Evolutionary conservation across 1,284 basidiomycete species (phyloP).

Genomic region (Porodaedalea pini): DNA sequence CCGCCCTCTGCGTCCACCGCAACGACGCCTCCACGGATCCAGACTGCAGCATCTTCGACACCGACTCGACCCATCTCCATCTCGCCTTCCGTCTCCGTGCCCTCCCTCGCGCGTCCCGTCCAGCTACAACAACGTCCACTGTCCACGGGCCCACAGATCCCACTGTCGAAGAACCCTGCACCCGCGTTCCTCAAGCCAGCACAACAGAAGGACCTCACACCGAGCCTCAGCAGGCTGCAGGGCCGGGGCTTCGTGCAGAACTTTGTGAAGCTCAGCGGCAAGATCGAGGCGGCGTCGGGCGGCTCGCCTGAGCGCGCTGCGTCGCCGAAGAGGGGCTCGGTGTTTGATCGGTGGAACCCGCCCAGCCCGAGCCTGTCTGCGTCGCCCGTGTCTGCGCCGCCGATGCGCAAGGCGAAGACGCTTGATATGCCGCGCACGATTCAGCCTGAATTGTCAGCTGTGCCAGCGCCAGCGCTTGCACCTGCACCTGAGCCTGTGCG

Average conservation of each 20-base stretch:
- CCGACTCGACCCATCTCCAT: constrained; percentile 32
- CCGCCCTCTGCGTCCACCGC: background rate
- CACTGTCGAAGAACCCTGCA: constrained; percentile 43
- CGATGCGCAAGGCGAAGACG: constrained; percentile 18
- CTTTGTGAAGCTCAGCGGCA: constrained; percentile 65
- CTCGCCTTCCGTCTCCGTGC: constrained; percentile 36
- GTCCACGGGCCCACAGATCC: constrained; percentile 41
- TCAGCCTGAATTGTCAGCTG: background rate
- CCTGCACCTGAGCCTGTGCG: constrained; percentile 9
- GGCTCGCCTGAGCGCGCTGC: constrained; percentile 14
- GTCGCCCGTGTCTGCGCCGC: constrained; percentile 25
- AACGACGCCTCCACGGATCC: constrained; percentile 2
- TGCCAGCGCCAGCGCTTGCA: background rate
- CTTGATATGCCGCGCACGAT: constrained; percentile 2
- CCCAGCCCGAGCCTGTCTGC: constrained; percentile 24
- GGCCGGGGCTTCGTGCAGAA: constrained; percentile 80
- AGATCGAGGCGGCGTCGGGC: constrained; percentile 38
- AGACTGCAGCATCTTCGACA: constrained; percentile 1
- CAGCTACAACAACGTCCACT: constrained; percentile 44
- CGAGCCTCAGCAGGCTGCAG: constrained; percentile 74
- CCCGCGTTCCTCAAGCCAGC: constrained; percentile 58
- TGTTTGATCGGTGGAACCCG: constrained; percentile 66
- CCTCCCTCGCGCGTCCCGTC: constrained; percentile 54
- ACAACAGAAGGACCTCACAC: constrained; percentile 65
- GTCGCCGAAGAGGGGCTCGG: constrained; percentile 36